Evolutionary conservation across 1,284 basidiomycete genomes (phyloP).

Genomic region (Cutaneotrichosporon arboriforme): DNA sequence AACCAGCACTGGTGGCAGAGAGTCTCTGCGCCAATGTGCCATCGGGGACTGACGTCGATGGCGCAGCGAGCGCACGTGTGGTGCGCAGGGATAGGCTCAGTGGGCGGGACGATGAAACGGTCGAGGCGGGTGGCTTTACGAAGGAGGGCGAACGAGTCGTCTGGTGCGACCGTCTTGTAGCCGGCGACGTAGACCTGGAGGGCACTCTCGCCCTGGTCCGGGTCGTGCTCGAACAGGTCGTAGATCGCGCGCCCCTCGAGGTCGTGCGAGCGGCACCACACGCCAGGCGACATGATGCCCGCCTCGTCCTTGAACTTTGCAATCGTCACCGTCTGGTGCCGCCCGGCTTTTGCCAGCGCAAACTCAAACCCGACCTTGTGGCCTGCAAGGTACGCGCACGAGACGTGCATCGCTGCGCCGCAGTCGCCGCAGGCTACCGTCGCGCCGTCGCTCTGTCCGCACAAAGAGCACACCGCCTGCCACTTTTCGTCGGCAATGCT

Average conservation of each 20-base stretch:
- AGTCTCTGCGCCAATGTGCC: conserved; percentile 23
- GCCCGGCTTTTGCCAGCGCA: conserved; percentile 66
- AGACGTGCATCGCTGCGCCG: conserved; percentile 70
- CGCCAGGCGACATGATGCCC: conserved; percentile 72
- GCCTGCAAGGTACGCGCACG: conserved; percentile 80
- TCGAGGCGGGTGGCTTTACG: conserved; percentile 80
- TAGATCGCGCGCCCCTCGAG: conserved; percentile 61
- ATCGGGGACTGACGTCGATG: conserved; percentile 38
- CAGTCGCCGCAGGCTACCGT: conserved; percentile 81
- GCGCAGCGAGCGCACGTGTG: conserved; percentile 29
- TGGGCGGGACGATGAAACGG: conserved; percentile 45
- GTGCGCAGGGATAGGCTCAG: conserved; percentile 1
- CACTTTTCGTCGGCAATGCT: conserved; percentile 54
- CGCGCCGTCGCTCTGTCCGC: conserved; percentile 70
- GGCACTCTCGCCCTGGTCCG: conserved; percentile 64
- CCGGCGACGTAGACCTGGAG: conserved; percentile 74
- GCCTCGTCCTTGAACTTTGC: conserved; percentile 80
- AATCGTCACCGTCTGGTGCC: conserved; percentile 57
- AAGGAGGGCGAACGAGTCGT: conserved; percentile 68
- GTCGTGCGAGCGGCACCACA: conserved; percentile 74
- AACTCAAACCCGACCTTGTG: conserved; percentile 88
- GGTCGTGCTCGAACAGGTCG: conserved; percentile 74
- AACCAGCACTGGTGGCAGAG: conserved; percentile 24
- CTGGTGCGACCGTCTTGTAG: conserved; percentile 68
- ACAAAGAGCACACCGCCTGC: conserved; percentile 48